Evolutionary conservation across 2,329 filamentous ascomycete species (phyloP), one percentile per base, ranked within the genome.

Genomic region (Venturia oleaginea): DNA sequence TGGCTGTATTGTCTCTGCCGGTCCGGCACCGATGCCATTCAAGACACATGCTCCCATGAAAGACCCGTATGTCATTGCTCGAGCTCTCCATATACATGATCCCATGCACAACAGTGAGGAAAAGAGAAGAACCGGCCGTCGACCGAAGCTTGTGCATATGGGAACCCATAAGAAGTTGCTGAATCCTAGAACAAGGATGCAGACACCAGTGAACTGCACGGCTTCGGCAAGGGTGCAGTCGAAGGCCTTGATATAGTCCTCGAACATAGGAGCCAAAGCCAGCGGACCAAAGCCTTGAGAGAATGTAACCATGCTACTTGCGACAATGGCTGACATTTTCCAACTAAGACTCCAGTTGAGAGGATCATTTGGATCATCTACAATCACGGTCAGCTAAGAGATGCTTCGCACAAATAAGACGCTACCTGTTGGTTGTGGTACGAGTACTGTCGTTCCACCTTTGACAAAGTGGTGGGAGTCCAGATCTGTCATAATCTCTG

Each of bases 381-480:
- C 1, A 13, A 15, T 22, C 46, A 34, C 8, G 8, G 27, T 57
- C 19, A 34, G 51, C 27, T 51, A 4, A 27, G 4, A 4, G 10
- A 34, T n/a, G 30, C 30, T 57, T 34, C 51, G 19, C 24, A 22
- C n/a, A 17, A 19, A 15, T 5, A 32, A 17, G 51, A 30, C 51
- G n/a, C n/a, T 57, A 57, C 51, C 51, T 0, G 78, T 80, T 6
- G 81, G 81, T 67, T 83, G 81, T 32, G 80, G 81, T 11, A 82
- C 79, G n/a, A 83, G 72, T 19, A 81, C 79, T 27, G 74, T 73
- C 32, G 71, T 69, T 24, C 72, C 71, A 27, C 78, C 76, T 69
- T 86, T 87, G 69, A 87, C 83, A 69, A 88, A 88, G 72, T 87
- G 85, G 72, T 86, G 83, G 0, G 76, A 76, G 24, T 83, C 84